Percentiles rank a stretch among this genome's conserved stretches.
phyloP scores from a whole-genome alignment of 176 grass and related monocot species.

The Neostapfia colusana region DNA sequence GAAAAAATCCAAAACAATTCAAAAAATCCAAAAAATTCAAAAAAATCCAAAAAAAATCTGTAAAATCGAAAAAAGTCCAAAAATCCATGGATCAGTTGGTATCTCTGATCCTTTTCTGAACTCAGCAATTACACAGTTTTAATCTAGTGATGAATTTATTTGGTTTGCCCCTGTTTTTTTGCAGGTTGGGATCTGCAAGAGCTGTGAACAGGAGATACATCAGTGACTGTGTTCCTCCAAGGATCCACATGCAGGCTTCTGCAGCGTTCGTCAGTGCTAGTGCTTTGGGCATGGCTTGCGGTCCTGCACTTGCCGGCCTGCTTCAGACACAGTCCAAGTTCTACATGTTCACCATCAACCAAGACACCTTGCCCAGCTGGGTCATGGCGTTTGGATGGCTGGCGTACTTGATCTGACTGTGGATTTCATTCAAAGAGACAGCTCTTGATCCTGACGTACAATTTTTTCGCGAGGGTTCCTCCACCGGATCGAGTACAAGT shows the following conservation, averaged over 20 bases:
- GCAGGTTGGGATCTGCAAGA: slow-evolving; percentile 54
- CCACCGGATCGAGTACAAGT: slow-evolving; percentile 5
- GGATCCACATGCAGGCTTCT: slow-evolving; percentile 57
- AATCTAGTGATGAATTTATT: background rate
- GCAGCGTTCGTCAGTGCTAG: slow-evolving; percentile 61
- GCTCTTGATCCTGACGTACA: slow-evolving; percentile 3
- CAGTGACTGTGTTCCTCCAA: slow-evolving; percentile 55
- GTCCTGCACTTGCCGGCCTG: slow-evolving; percentile 49
- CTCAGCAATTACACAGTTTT: background rate
- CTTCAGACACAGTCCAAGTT: slow-evolving; percentile 53
- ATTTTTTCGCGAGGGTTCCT: background rate
- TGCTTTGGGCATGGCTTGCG: slow-evolving; percentile 63
- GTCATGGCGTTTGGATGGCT: slow-evolving; percentile 55
- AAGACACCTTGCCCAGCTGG: slow-evolving; percentile 58
- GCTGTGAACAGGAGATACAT: slow-evolving; percentile 63
- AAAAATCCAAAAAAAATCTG: too few relatives aligned
- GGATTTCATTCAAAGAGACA: slow-evolving; percentile 46
- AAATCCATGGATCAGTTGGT: too few relatives aligned
- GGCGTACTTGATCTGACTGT: slow-evolving; percentile 47
- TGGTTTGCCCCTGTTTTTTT: background rate
- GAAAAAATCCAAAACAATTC: too few relatives aligned
- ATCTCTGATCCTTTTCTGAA: background rate
- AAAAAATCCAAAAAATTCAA: too few relatives aligned
- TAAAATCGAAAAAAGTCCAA: too few relatives aligned
- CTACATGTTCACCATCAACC: slow-evolving; percentile 40